These are phyloP conservation scores for Apiospora arundinis DNA, from an alignment of 2,329 filamentous ascomycete species.

Conservation along the genomic window DNA sequence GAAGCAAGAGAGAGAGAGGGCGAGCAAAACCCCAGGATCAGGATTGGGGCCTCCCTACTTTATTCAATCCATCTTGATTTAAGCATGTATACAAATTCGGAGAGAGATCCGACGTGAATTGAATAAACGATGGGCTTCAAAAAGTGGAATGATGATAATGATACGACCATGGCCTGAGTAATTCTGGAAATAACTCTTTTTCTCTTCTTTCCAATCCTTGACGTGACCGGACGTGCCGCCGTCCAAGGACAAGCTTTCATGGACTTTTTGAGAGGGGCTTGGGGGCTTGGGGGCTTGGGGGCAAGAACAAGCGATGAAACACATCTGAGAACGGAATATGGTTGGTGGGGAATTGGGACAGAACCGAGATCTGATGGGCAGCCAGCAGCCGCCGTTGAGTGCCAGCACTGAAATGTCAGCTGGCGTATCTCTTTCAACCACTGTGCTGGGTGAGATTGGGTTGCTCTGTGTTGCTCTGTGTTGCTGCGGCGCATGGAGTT, in stretches of 20 bases:
- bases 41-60: neutral
- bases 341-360: neutral
- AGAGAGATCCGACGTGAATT: neutral
- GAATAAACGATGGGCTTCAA: neutral
- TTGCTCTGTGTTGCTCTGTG: neutral
- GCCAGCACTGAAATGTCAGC: neutral
- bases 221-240: neutral
- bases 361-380: neutral
- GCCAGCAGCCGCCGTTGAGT: neutral
- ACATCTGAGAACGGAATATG: neutral
- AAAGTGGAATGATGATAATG: neutral
- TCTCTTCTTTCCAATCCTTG: neutral
- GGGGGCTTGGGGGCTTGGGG: neutral
- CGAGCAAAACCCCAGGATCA: neutral
- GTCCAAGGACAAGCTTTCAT: neutral
- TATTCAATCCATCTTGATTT: neutral
- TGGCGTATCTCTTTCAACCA: constrained; percentile 18
- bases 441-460: neutral
- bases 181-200: neutral
- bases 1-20: neutral
- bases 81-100: neutral
- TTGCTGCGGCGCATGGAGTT: constrained; percentile 3
- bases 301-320: constrained; percentile 9
- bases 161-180: neutral
- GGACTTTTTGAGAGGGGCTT: neutral